Evolutionary conservation across 2,329 filamentous ascomycete species (phyloP), one percentile per base, ranked within the genome.

Genomic region (Tolypocladium tropicale): DNA sequence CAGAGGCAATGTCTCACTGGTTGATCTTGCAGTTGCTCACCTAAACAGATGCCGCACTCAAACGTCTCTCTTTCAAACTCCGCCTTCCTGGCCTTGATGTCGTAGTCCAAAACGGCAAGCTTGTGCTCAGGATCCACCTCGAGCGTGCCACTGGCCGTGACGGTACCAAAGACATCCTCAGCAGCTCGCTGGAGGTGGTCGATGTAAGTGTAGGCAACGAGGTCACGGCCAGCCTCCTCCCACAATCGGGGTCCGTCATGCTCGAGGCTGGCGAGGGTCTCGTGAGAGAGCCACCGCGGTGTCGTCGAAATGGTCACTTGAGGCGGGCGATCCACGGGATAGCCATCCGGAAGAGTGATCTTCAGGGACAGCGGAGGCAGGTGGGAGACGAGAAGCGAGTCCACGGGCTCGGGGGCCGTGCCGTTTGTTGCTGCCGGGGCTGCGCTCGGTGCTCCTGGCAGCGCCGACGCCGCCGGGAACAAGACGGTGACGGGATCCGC

Each of bases 41-140:
- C 79, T 51, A 96, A 72, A 67, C 92, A 96, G 52, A 97, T 81
- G 2, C 88, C 89, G 62, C 93, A 97, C 54, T 92, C 84, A 66
- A 94, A 96, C 0, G 90, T 95, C 63, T 86, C 88, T 61, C 83
- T 84, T 58, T 94, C 86, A 67, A 96, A 97, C 0, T 84, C 83
- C 25, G 83, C 82, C 55, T 83, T 82, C 65, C 87, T 88, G 7
- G 88, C 84, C 59, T 85, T 85, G 57, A 83, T 84, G 65, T 96
- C 88, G 64, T 89, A 90, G 61, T 91, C 88, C 48, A 96, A 70
- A 16, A 96, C 76, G 6, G 84, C 80, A 21, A 89, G 81, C 70
- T 90, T 88, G 65, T 83, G 77, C 57, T 78, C 76, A 2, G 78
- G 72, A 6, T 77, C 71, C 14, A 86, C 73, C 59, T 78, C 70